These are phyloP conservation scores for Aspergillus udagawae DNA, from an alignment of 2,329 filamentous ascomycete genomes.

Conservation along the genomic window DNA sequence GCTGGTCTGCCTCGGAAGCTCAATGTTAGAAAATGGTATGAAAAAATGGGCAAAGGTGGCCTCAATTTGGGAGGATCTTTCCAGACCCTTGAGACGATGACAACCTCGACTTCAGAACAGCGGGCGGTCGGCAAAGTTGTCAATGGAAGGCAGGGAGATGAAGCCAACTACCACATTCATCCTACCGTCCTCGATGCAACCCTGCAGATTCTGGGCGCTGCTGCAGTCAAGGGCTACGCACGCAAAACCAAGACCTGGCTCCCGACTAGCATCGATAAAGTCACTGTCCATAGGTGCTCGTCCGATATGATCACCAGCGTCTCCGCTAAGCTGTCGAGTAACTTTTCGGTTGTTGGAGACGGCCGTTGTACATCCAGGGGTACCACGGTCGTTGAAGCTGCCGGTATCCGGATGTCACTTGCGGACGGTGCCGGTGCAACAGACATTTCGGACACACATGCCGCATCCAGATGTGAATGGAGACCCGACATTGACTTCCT, in stretches of 20 bases:
- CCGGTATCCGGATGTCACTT: constrained; percentile 5
- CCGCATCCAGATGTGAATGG: neutral
- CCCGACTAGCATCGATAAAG: constrained; percentile 20
- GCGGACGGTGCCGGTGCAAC: neutral
- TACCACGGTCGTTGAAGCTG: neutral
- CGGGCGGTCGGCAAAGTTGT: neutral
- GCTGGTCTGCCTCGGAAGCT: constrained; percentile 9
- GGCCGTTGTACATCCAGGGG: neutral
- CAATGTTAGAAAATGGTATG: constrained; percentile 9
- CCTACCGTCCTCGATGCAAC: constrained; percentile 19
- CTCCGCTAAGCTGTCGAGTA: neutral
- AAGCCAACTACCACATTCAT: constrained; percentile 16
- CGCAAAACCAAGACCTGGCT: constrained; percentile 7
- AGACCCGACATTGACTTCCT: constrained; percentile 8
- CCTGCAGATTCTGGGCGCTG: constrained; percentile 19
- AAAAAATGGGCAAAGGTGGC: constrained; percentile 11
- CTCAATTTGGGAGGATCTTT: constrained; percentile 13
- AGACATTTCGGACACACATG: neutral
- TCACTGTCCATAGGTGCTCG: constrained; percentile 14
- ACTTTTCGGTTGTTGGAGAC: neutral
- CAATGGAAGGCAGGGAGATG: neutral
- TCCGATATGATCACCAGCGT: constrained; percentile 1
- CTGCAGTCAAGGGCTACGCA: constrained; percentile 16
- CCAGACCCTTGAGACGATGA: constrained; percentile 7
- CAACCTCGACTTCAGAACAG: constrained; percentile 1